phyloP scores from a whole-genome alignment of 1,139 yeast genomes.

The Waltiozyma sp. region DNA sequence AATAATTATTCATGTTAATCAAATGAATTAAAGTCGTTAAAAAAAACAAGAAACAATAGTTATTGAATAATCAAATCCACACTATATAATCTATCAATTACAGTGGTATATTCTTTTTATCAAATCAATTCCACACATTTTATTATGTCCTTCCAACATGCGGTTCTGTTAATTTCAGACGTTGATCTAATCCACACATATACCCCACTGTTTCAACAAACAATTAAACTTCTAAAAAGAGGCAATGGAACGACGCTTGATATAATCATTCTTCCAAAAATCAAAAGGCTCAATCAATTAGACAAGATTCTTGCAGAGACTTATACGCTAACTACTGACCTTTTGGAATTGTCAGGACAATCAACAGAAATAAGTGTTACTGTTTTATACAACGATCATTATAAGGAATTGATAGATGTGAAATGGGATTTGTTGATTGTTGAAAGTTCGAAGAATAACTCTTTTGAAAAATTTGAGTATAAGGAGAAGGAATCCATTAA shows the following conservation, averaged over 20 bases:
- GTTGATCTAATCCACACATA: slow-evolving; percentile 10
- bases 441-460: slow-evolving; percentile 8
- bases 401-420: slow-evolving; percentile 8
- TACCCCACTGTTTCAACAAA: slow-evolving; percentile 10
- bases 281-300: slow-evolving; percentile 11
- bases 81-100: too few relatives aligned
- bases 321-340: slow-evolving; percentile 12
- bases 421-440: slow-evolving; percentile 12
- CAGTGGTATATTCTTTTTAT: too few relatives aligned
- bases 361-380: slow-evolving; percentile 6
- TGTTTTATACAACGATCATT: slow-evolving; percentile 16
- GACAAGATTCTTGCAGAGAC: slow-evolving; percentile 14
- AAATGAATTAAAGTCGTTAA: too few relatives aligned
- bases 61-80: too few relatives aligned
- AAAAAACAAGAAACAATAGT: too few relatives aligned
- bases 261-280: slow-evolving; percentile 8
- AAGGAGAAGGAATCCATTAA: slow-evolving; percentile 5
- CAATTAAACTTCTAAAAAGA: slow-evolving; percentile 3
- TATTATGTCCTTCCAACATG: slow-evolving; percentile 3
- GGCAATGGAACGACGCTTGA: slow-evolving; percentile 10
- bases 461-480: slow-evolving; percentile 5
- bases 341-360: slow-evolving; percentile 1
- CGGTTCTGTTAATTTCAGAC: slow-evolving; percentile 11
- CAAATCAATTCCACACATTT: neutral
- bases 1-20: too few relatives aligned